Base-by-base conservation (phyloP, 2,329 filamentous ascomycete species). In the Fusarium aywerte region DNA sequence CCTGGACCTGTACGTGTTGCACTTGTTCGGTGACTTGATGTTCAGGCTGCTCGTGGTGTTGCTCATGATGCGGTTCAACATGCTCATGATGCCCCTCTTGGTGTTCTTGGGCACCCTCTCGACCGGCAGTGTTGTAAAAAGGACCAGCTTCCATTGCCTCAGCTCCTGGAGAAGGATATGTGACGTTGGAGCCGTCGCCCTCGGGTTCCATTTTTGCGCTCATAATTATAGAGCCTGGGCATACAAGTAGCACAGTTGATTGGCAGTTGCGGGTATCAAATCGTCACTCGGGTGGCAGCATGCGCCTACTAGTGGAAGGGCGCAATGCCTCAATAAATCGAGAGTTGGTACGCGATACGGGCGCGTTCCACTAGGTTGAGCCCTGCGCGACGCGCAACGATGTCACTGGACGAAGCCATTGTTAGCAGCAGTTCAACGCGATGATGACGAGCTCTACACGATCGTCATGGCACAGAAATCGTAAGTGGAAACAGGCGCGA, bases 111-210 rank as follows among this genome's bases (percentile, higher is more conserved):
- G 66, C 61, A 10, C 73, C 76, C 43, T 80, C 78, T 36, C 77
- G 77, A 20, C 69, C 59, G 16, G 75, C 74, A 6, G 80, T 76
- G 62, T 81, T 76, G 68, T 84, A 84, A 69, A 83, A 83, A 4
- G 81, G 75, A 9, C 77, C 76, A 5, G 76, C 72, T 55, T 83
- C 82, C 63, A 81, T 78, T 4, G 71, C 77, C 53, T 85, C 82
- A 10, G 78, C 78, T 18, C 78, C 77, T 4, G 83, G 81, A 8
- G 82, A 83, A 12, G 83, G 80, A 66, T 84, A 85, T 35, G 79
- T 79, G 36, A 81, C 73, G 49, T 78, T 78, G 52, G 75, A 71
- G 55, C 79, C 77, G n/a, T 77, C 75, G 11, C 70, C 65, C 48
- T 77, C 75, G 40, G 70, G 72, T 73, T 82, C 73, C 72, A 78